Conservation (phyloP, 192 early-diverging fungal genomes). For the Gigaspora rosea region DNA sequence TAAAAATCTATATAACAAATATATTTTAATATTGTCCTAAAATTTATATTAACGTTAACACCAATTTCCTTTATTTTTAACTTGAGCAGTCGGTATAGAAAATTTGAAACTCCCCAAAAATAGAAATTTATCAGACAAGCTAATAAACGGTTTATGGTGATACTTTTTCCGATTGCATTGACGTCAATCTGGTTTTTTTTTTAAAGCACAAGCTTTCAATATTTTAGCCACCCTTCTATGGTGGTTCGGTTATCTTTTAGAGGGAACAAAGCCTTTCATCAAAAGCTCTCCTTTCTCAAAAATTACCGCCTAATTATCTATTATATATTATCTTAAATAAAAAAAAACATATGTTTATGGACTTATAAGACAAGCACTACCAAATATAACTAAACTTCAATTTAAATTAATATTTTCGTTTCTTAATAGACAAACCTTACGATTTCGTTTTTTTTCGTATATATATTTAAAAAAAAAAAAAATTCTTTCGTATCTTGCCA, state of each 20-base stretch:
- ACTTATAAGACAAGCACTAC: conserved; percentile 3
- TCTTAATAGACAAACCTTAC: not conserved
- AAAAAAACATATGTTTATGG: conserved; percentile 4
- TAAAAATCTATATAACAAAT: no score
- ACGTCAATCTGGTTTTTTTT: conserved; percentile 5
- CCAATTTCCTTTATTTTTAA: no score
- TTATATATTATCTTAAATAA: not conserved
- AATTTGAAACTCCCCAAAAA: no score
- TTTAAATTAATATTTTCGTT: not conserved
- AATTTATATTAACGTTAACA: no score
- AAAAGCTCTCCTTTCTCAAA: not conserved
- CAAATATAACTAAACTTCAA: not conserved
- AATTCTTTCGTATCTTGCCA: not conserved
- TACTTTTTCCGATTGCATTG: conserved; percentile 3
- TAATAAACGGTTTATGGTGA: no score
- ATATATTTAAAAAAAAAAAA: not conserved
- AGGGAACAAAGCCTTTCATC: not conserved
- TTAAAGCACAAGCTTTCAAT: not conserved
- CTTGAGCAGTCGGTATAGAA: no score
- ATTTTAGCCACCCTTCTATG: not conserved
- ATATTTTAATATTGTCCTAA: no score
- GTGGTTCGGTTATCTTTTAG: conserved; percentile 18
- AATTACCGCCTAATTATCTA: not conserved
- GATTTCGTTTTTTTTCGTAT: not conserved
- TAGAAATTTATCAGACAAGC: no score